Percentiles rank a stretch among this genome's conserved stretches.
phyloP scores from a whole-genome alignment of 169 alveolate species.

The Plasmodium reichenowi region DNA sequence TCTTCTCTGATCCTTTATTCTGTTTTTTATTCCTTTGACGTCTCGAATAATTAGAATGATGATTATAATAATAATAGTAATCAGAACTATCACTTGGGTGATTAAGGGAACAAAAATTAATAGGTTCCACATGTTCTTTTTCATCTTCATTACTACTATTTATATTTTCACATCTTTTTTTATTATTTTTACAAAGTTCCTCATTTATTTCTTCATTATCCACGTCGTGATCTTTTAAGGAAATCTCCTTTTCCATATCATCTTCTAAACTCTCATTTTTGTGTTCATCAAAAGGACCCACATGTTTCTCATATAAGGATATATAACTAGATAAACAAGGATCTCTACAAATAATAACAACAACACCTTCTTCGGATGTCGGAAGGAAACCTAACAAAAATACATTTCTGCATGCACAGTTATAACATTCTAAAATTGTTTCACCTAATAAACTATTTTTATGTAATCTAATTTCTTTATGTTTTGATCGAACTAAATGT shows the following conservation, averaged over 20 bases:
- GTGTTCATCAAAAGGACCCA: neutral
- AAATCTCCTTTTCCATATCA: neutral
- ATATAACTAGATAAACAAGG: conserved; percentile 41
- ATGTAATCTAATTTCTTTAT: conserved; percentile 86
- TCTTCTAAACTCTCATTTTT: neutral
- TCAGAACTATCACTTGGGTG: neutral
- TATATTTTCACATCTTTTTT: neutral
- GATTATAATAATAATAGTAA: too few relatives aligned
- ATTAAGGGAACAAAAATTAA: neutral
- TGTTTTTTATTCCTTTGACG: too few relatives aligned
- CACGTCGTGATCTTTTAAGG: neutral
- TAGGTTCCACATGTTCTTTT: neutral
- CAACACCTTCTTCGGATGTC: conserved; percentile 83
- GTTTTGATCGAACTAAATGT: conserved; percentile 88
- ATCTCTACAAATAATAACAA: conserved; percentile 85
- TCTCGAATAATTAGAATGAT: too few relatives aligned
- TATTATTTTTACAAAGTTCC: neutral
- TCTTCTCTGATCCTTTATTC: too few relatives aligned
- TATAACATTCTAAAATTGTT: conserved; percentile 87
- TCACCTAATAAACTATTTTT: conserved; percentile 89
- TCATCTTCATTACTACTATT: neutral
- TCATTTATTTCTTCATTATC: neutral
- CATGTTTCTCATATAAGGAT: conserved; percentile 5
- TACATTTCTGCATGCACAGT: conserved; percentile 86
- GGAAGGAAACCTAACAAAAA: conserved; percentile 88